A percentile compares a stretch with the other conserved stretches of the same genome.
Evolutionary conservation across 192 early-diverging fungal species (phyloP).

Genomic region (Dissophora ornata): DNA sequence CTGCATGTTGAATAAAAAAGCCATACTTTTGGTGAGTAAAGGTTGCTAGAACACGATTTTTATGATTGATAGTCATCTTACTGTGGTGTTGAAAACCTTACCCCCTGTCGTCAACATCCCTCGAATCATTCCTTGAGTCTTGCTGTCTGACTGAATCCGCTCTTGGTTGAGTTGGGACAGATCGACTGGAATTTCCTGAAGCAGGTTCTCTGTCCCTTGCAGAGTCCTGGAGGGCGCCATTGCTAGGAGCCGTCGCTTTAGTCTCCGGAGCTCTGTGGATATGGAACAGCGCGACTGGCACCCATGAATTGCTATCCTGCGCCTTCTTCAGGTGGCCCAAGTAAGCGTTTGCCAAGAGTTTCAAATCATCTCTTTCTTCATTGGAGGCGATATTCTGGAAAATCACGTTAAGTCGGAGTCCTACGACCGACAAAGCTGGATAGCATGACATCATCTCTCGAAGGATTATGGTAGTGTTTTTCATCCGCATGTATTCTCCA

Average conservation of each 20-base stretch:
- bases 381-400: constrained; percentile 60
- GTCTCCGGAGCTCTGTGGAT: background rate
- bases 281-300: constrained; percentile 33
- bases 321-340: constrained; percentile 50
- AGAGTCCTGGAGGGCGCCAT: background rate
- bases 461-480: constrained; percentile 81
- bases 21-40: background rate
- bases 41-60: background rate
- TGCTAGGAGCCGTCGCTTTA: background rate
- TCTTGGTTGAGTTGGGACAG: background rate
- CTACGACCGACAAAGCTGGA: constrained; percentile 69
- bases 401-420: constrained; percentile 57
- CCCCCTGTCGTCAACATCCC: constrained; percentile 17
- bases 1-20: background rate
- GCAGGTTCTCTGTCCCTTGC: background rate
- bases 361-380: constrained; percentile 78
- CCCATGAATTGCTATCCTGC: constrained; percentile 24
- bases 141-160: background rate
- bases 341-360: constrained; percentile 73
- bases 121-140: background rate
- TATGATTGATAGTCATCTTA: background rate
- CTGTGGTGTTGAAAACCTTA: background rate
- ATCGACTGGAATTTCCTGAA: background rate
- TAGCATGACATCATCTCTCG: constrained; percentile 70
- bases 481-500: constrained; percentile 75